Base-by-base conservation (phyloP, 2,329 filamentous ascomycete species). In the Penicillium digitatum region DNA sequence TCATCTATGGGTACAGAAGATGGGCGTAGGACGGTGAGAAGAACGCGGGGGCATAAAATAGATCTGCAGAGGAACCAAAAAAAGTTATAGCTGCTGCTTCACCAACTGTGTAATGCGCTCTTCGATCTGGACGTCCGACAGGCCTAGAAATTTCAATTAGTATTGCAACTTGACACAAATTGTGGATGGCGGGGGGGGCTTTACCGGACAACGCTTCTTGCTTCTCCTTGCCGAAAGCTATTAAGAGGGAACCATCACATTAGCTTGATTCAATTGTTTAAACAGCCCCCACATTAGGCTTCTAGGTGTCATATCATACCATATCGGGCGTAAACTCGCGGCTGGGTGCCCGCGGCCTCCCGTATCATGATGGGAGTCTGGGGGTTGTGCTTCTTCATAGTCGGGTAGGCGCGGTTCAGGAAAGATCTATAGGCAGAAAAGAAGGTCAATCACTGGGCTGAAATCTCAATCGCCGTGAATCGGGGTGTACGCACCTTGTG, bases 341-440 rank as follows among this genome's bases (percentile, higher is more conserved):
- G 93, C 72, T 88, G 79, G 52, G 89, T 90, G 69, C 89, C 90
- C 66, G 84, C 79, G 50, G 93, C 94, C 81, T 97, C 94, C 72
- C 94, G 89, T 70, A 99, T 86, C 81, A 99, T 81, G 76, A 99
- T 97, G 52, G 94, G 94, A 46, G 84, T 92, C 76, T 89, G 81
- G 54, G 94, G 94, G 80, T 99, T 99, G 82, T 93, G 89, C 82
- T 95, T 95, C 86, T 99, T 99, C 93, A 99, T 97, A 57, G 89
- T 94, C 44, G 94, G 94, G 77, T 99, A 99, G 64, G 91, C 87
- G 73, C 90, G 86, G 62, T 87, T 87, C 64, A 99, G 82, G 78
- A 99, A 99, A 29, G 88, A 87, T 75, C 94, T 96, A n/a, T 18
- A 67, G 22, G 2, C 6, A 27, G 8, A 49, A 1, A 34, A 38